These are phyloP conservation scores for Glarea lozoyensis DNA, from an alignment of 495 filamentous ascomycete genomes.

Conservation along the genomic window DNA sequence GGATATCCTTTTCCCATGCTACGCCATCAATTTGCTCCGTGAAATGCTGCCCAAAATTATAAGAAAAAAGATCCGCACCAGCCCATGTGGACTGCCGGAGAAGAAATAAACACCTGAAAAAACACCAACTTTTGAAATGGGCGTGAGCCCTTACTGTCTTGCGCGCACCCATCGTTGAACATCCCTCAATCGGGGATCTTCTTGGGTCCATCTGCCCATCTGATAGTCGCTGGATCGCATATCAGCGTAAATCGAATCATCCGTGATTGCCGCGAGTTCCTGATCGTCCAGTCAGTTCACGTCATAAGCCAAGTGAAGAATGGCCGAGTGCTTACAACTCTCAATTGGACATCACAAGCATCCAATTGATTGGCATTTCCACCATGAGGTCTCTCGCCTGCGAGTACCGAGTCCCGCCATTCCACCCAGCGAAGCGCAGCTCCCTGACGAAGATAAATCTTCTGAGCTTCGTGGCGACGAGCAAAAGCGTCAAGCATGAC, in stretches of 20 bases:
- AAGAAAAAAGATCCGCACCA: no score
- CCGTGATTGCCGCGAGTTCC: constrained; percentile 61
- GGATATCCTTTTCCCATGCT: background rate
- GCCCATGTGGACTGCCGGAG: no score
- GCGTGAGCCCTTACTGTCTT: no score
- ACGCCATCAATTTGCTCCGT: background rate
- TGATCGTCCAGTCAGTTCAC: constrained; percentile 20
- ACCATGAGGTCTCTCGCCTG: constrained; percentile 51
- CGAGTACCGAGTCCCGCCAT: constrained; percentile 55
- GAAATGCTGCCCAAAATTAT: constrained; percentile 4
- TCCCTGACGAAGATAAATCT: constrained; percentile 70
- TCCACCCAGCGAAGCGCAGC: constrained; percentile 77
- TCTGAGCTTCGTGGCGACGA: constrained; percentile 76
- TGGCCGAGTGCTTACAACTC: constrained; percentile 41
- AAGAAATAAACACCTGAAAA: no score
- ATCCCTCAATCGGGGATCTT: constrained; percentile 52
- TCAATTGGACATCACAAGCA: constrained; percentile 47
- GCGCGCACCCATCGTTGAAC: constrained; percentile 43
- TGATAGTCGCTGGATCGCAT: constrained; percentile 54
- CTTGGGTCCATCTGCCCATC: constrained; percentile 65
- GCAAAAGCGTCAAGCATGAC: constrained; percentile 70
- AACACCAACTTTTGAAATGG: no score
- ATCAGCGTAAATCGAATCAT: constrained; percentile 55
- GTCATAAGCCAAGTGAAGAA: constrained; percentile 1
- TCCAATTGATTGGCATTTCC: constrained; percentile 51